Evolutionary conservation across 2,329 filamentous ascomycete species (phyloP), one percentile per base, ranked within the genome.

Genomic region (Emmonsiellopsis sp.): DNA sequence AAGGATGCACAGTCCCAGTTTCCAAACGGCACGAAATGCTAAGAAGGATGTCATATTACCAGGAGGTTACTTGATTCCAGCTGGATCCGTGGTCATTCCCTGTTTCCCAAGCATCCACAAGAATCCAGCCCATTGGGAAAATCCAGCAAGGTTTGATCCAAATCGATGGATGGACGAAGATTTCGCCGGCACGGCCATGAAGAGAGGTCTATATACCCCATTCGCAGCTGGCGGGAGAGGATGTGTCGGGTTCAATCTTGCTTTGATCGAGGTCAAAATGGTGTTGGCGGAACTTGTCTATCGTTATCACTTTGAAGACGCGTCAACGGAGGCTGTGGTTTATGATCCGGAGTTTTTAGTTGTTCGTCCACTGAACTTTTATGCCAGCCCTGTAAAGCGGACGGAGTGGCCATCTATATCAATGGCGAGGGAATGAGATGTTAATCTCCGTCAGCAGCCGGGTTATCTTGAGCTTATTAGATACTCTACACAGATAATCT

Each of bases 261-360:
- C 36, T 39, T 39, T 39, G 36, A 39, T 39, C 1, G 36, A 39
- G 36, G 36, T 39, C 3, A 39, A 39, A n/a, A 39, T 39, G 36
- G 36, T 39, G 9, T n/a, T 39, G 13, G 36, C 36, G 13, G 36
- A 39, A n/a, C 36, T 39, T 39, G 36, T 39, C 36, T 51, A 51
- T 42, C 49, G 37, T 32, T 51, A 51, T 42, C 36, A 33, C 14
- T 51, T 51, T 42, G 36, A 21, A 21, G 36, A 39, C 17, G 49
- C 49, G 8, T 40, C 33, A 11, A 21, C 37, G 21, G 49, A 51
- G 27, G 49, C 49, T n/a, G 40, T 51, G 31, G 49, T 40, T 21
- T 51, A 51, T 32, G 49, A 51, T 27, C 49, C 49, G 40, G 49
- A 51, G 14, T 43, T 51, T 32, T 40, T 51, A 21, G 49, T 51